Conservation (phyloP, 1,139 yeast species). For the Lodderomyces metapsilosis region DNA sequence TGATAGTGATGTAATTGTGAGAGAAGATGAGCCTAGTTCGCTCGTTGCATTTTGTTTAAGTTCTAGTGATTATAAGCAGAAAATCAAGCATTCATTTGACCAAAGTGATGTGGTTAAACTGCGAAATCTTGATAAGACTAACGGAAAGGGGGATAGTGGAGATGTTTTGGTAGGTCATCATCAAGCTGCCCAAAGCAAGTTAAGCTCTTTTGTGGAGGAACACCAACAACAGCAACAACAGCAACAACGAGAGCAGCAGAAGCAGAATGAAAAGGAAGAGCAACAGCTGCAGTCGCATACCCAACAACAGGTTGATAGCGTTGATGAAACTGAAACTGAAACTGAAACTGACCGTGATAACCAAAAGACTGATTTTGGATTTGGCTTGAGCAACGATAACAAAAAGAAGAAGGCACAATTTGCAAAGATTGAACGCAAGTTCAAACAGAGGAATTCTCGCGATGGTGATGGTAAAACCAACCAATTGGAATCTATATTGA, state of each 20-base stretch:
- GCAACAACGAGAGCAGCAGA: neutral
- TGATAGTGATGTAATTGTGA: conserved; percentile 88
- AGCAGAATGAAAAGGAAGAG: neutral
- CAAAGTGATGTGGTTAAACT: conserved; percentile 18
- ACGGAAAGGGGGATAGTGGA: neutral
- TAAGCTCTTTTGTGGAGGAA: neutral
- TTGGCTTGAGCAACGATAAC: conserved; percentile 22
- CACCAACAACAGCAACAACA: neutral
- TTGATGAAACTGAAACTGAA: conserved; percentile 12
- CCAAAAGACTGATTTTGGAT: conserved; percentile 6
- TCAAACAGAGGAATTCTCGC: conserved; percentile 25
- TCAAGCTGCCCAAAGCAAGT: neutral
- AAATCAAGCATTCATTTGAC: conserved; percentile 46
- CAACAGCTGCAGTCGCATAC: conserved; percentile 1
- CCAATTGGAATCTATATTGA: conserved; percentile 65
- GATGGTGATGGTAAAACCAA: conserved; percentile 18
- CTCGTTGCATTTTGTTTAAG: conserved; percentile 89
- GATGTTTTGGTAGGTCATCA: neutral
- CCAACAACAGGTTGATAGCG: conserved; percentile 11
- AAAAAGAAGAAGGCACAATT: conserved; percentile 39
- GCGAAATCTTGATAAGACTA: conserved; percentile 6
- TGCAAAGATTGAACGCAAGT: conserved; percentile 44
- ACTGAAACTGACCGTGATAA: conserved; percentile 4
- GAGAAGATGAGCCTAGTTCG: conserved; percentile 97
- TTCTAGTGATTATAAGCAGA: conserved; percentile 75